phyloP scores from a whole-genome alignment of 495 filamentous ascomycete species.

The Annulohypoxylon bovei region DNA sequence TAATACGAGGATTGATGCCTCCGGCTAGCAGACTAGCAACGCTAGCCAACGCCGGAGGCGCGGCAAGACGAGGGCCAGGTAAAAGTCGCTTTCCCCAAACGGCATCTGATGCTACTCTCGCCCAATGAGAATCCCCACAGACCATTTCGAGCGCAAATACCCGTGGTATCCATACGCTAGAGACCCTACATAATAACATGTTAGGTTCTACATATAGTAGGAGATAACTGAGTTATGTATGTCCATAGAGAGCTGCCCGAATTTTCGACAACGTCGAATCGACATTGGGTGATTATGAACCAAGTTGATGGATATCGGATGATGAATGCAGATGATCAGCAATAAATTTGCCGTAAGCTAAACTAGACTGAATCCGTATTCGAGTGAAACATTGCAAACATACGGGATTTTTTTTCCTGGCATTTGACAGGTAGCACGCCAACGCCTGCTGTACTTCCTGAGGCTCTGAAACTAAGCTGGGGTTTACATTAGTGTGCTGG shows the following conservation, averaged over 20 bases:
- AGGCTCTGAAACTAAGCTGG: conserved; percentile 38
- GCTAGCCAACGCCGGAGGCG: conserved; percentile 1
- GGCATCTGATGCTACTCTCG: conserved; percentile 33
- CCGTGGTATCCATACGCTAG: not conserved
- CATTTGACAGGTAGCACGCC: not conserved
- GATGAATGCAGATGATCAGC: conserved; percentile 36
- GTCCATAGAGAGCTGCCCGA: not conserved
- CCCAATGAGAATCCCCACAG: conserved; percentile 31
- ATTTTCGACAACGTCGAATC: conserved; percentile 10
- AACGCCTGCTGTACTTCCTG: conserved; percentile 11
- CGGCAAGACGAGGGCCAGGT: conserved; percentile 28
- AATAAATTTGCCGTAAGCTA: conserved; percentile 3
- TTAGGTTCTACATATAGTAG: not conserved
- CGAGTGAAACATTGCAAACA: conserved; percentile 22
- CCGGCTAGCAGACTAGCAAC: conserved; percentile 27
- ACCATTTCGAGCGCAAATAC: conserved; percentile 3
- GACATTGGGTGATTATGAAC: conserved; percentile 24
- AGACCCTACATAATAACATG: not conserved
- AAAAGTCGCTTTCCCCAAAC: conserved; percentile 39
- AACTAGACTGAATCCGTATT: conserved; percentile 9
- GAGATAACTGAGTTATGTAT: conserved; percentile 1
- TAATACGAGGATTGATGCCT: conserved; percentile 40
- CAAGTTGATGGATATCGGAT: conserved; percentile 31
- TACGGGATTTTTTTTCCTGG: not conserved
- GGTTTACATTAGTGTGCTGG: conserved; percentile 20